These are phyloP conservation scores for Trametes meyenii DNA, from an alignment of 768 basidiomycete genomes.

Conservation along the genomic window DNA sequence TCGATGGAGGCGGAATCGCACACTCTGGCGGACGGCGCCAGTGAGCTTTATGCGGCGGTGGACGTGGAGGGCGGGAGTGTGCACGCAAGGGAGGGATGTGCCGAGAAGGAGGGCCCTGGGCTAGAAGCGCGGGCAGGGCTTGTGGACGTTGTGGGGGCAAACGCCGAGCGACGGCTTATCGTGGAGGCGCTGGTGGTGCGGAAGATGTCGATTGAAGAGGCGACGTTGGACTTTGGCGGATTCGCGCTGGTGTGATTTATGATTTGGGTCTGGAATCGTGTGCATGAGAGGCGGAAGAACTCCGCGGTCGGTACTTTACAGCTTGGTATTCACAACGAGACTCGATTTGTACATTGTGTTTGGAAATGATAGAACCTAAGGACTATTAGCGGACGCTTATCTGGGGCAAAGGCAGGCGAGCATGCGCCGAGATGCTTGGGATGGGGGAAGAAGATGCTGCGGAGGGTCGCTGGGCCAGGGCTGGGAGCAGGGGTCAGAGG, in stretches of 20 bases:
- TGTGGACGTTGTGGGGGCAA: slow-evolving; percentile 23
- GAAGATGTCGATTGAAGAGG: slow-evolving; percentile 76
- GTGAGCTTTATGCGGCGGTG: slow-evolving; percentile 38
- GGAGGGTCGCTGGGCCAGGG: background rate
- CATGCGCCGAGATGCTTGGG: background rate
- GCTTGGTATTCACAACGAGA: too few species aligned
- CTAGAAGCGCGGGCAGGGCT: background rate
- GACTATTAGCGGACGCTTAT: background rate
- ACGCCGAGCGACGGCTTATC: slow-evolving; percentile 61
- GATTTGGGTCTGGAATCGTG: too few species aligned
- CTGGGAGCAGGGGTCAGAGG: background rate
- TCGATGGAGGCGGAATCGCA: slow-evolving; percentile 24
- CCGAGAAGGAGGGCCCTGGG: background rate
- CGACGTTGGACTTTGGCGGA: slow-evolving; percentile 67
- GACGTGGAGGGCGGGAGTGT: slow-evolving; percentile 19
- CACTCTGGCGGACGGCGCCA: slow-evolving; percentile 37
- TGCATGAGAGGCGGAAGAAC: too few species aligned
- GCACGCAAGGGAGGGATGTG: background rate
- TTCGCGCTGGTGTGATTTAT: slow-evolving; percentile 23
- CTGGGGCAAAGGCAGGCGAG: background rate
- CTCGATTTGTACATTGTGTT: background rate
- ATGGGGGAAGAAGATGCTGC: background rate
- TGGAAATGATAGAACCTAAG: too few species aligned
- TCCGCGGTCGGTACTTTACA: too few species aligned
- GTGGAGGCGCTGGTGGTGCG: slow-evolving; percentile 82